A percentile compares a stretch with the other conserved stretches of the same genome.
Evolutionary conservation across 331 rosid species (phyloP).

Genomic region (Quercus phellos): DNA sequence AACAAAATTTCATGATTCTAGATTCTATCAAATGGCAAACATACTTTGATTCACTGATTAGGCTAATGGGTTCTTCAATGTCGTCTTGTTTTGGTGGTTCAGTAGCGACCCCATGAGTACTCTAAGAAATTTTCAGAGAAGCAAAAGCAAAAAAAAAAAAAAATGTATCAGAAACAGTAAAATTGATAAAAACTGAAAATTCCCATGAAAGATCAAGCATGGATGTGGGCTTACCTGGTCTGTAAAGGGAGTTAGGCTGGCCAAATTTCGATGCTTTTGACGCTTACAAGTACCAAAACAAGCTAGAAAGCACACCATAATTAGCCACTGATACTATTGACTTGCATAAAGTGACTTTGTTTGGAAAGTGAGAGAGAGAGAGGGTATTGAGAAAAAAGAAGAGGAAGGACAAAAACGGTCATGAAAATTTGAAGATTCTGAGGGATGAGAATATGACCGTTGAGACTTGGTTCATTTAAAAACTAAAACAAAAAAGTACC

Average conservation of each 20-base stretch:
- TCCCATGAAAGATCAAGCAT: background rate
- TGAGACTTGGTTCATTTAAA: background rate
- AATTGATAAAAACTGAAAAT: background rate
- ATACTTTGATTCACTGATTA: slow-evolving; percentile 40
- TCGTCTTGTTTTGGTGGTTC: slow-evolving; percentile 22
- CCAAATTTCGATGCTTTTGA: slow-evolving; percentile 30
- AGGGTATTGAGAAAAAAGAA: background rate
- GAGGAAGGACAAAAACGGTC: slow-evolving; percentile 11
- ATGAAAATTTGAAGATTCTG: background rate
- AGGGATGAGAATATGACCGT: slow-evolving; percentile 32
- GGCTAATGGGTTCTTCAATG: slow-evolving; percentile 15
- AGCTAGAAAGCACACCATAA: slow-evolving; percentile 67
- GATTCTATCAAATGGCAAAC: slow-evolving; percentile 3
- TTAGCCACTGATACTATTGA: slow-evolving; percentile 14
- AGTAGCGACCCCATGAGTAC: slow-evolving; percentile 2
- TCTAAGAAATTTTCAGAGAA: slow-evolving; percentile 24
- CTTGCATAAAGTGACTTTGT: slow-evolving; percentile 20
- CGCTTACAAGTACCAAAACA: slow-evolving; percentile 50
- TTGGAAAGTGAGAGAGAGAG: slow-evolving; percentile 3
- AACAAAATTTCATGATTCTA: background rate
- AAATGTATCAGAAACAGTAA: background rate
- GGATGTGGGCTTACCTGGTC: slow-evolving; percentile 32
- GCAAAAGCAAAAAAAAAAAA: background rate
- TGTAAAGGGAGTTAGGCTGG: slow-evolving; percentile 11
- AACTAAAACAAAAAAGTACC: background rate